Conservation (phyloP, 495 filamentous ascomycete genomes). For the Acidiella bohemica region DNA sequence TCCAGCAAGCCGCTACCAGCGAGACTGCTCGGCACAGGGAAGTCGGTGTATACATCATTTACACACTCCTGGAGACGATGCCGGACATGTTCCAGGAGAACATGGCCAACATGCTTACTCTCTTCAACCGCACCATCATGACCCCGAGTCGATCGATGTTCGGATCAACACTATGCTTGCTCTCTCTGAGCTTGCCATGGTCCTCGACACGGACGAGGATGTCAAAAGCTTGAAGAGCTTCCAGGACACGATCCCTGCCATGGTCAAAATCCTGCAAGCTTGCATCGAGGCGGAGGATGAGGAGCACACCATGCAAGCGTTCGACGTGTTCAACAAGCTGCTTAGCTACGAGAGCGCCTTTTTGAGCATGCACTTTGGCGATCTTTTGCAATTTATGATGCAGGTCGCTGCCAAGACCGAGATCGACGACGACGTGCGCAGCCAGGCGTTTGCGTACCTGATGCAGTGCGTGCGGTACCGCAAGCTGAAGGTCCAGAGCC, state of each 20-base stretch:
- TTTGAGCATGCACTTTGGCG: slow-evolving; percentile 71
- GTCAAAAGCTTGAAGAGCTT: slow-evolving; percentile 54
- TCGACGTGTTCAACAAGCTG: slow-evolving; percentile 95
- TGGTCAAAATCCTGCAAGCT: slow-evolving; percentile 81
- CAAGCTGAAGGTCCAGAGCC: slow-evolving; percentile 86
- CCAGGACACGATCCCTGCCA: slow-evolving; percentile 64
- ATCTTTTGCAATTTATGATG: slow-evolving; percentile 88
- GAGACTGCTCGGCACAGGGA: slow-evolving; percentile 65
- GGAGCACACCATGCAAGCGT: slow-evolving; percentile 72
- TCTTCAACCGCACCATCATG: slow-evolving; percentile 80
- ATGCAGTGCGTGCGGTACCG: slow-evolving; percentile 84
- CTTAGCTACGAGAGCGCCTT: slow-evolving; percentile 80
- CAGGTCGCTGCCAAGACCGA: slow-evolving; percentile 63
- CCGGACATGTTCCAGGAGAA: slow-evolving; percentile 67
- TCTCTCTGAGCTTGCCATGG: slow-evolving; percentile 75
- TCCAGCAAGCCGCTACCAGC: slow-evolving; percentile 59
- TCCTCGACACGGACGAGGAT: slow-evolving; percentile 77
- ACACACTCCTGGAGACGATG: slow-evolving; percentile 73
- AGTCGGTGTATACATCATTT: slow-evolving; percentile 84
- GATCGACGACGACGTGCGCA: slow-evolving; percentile 67
- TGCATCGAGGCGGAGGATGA: slow-evolving; percentile 67
- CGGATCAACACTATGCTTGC: slow-evolving; percentile 89
- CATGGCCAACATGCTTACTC: slow-evolving; percentile 58
- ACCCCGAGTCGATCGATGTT: slow-evolving; percentile 81
- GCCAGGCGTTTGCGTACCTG: slow-evolving; percentile 83